Evolutionary conservation across 345 rosid genomes (phyloP).

Genomic region (Leavenworthia alabamica): DNA sequence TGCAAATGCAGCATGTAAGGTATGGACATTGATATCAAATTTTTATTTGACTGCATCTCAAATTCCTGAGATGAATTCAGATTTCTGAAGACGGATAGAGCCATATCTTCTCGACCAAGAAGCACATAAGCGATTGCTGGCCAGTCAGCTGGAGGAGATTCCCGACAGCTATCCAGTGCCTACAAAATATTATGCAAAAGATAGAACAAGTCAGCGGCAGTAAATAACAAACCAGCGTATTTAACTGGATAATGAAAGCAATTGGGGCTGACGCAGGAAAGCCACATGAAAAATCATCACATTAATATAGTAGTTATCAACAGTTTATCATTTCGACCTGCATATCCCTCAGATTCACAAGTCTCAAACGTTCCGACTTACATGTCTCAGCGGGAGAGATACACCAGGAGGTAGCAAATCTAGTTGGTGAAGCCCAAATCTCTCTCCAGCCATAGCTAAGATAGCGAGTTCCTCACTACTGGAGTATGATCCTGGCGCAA

Average conservation of each 20-base stretch:
- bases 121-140: slow-evolving; percentile 89
- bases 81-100: slow-evolving; percentile 47
- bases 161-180: slow-evolving; percentile 90
- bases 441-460: slow-evolving; percentile 96
- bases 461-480: slow-evolving; percentile 69
- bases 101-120: slow-evolving; percentile 92
- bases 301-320: not conserved
- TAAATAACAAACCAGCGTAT: not conserved
- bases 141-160: slow-evolving; percentile 93
- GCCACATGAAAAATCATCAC: slow-evolving; percentile 10
- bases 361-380: slow-evolving; percentile 38
- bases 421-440: slow-evolving; percentile 81
- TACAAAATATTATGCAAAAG: slow-evolving; percentile 27
- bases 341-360: slow-evolving; percentile 6
- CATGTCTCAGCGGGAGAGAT: slow-evolving; percentile 94
- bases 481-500: slow-evolving; percentile 70
- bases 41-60: slow-evolving; percentile 49
- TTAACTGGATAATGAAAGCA: not conserved
- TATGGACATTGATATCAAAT: slow-evolving; percentile 68
- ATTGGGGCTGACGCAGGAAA: slow-evolving; percentile 1
- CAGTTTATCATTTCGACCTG: slow-evolving; percentile 4
- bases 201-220: not conserved
- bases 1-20: slow-evolving; percentile 96
- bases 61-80: slow-evolving; percentile 50
- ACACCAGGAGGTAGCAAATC: slow-evolving; percentile 83